phyloP scores from a whole-genome alignment of 2,329 filamentous ascomycete species.

The Nigrospora oryzae region DNA sequence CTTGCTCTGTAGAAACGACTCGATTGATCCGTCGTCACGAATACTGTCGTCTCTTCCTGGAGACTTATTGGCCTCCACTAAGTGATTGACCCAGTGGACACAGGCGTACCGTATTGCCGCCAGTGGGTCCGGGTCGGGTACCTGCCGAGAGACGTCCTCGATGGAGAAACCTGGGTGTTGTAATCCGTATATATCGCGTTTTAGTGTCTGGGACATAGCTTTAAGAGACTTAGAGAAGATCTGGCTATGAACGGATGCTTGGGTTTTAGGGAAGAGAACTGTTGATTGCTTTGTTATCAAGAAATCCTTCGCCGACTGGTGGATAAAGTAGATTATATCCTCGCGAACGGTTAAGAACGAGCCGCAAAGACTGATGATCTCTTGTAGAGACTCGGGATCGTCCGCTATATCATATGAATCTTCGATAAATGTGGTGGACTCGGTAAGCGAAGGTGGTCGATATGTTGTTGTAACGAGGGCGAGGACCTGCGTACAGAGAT shows the following conservation, averaged over 20 bases:
- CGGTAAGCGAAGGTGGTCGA: slow-evolving; percentile 10
- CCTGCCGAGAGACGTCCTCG: slow-evolving; percentile 8
- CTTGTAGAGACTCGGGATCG: background rate
- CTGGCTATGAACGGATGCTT: slow-evolving; percentile 12
- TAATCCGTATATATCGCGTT: slow-evolving; percentile 26
- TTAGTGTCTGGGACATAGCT: slow-evolving; percentile 17
- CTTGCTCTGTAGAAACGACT: background rate
- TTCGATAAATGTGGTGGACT: slow-evolving; percentile 14
- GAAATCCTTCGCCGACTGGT: slow-evolving; percentile 35
- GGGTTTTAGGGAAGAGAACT: slow-evolving; percentile 20
- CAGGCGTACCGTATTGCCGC: slow-evolving; percentile 19
- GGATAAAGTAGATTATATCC: slow-evolving; percentile 23
- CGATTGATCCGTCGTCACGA: slow-evolving; percentile 6
- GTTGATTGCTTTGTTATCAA: slow-evolving; percentile 12
- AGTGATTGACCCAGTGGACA: slow-evolving; percentile 24
- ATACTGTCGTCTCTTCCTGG: slow-evolving; percentile 4
- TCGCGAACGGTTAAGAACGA: slow-evolving; percentile 29
- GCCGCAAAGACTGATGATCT: slow-evolving; percentile 21
- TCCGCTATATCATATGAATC: slow-evolving; percentile 3
- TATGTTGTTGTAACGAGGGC: too few species aligned
- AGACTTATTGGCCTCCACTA: slow-evolving; percentile 5
- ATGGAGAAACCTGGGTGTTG: slow-evolving; percentile 11
- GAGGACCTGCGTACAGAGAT: slow-evolving; percentile 3
- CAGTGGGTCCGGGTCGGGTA: slow-evolving; percentile 14
- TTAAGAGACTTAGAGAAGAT: slow-evolving; percentile 26